Evolutionary conservation across 129 eudicot species (phyloP).

Genomic region (Sambucus nigra): DNA sequence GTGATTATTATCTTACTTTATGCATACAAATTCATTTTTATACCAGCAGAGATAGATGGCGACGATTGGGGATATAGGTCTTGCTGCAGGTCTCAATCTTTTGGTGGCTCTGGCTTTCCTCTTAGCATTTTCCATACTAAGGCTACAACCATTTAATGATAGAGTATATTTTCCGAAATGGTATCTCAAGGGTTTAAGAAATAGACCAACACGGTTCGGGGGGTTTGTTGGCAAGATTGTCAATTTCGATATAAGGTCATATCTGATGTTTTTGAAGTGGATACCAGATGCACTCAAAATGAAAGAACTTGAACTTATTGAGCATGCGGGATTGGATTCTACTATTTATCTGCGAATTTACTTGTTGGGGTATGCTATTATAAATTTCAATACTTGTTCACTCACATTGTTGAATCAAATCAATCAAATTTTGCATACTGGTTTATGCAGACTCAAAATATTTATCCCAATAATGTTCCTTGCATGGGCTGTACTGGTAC

Average conservation of each 20-base stretch:
- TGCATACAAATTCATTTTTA: constrained; percentile 15
- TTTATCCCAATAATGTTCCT: constrained; percentile 76
- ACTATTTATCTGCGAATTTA: constrained; percentile 79
- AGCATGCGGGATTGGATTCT: constrained; percentile 93
- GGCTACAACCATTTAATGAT: constrained; percentile 82
- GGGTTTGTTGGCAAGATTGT: constrained; percentile 49
- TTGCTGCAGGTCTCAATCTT: constrained; percentile 70
- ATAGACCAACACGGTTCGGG: constrained; percentile 63
- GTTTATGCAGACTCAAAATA: constrained; percentile 64
- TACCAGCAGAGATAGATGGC: constrained; percentile 45
- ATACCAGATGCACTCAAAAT: constrained; percentile 86
- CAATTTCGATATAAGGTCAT: too few species aligned
- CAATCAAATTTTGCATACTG: constrained; percentile 8
- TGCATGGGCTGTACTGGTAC: constrained; percentile 72
- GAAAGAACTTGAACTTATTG: constrained; percentile 88
- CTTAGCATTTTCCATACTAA: constrained; percentile 63
- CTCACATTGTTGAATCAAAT: background rate
- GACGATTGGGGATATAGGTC: constrained; percentile 65
- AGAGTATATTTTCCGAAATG: constrained; percentile 85
- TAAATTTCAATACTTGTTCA: background rate
- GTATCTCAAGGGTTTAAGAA: constrained; percentile 76
- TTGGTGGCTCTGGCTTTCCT: constrained; percentile 58
- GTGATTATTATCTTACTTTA: background rate
- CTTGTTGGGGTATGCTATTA: constrained; percentile 67
- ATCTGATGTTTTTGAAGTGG: constrained; percentile 66